These are phyloP conservation scores for Colletotrichum plurivorum DNA, from an alignment of 2,329 filamentous ascomycete genomes.

Conservation along the genomic window DNA sequence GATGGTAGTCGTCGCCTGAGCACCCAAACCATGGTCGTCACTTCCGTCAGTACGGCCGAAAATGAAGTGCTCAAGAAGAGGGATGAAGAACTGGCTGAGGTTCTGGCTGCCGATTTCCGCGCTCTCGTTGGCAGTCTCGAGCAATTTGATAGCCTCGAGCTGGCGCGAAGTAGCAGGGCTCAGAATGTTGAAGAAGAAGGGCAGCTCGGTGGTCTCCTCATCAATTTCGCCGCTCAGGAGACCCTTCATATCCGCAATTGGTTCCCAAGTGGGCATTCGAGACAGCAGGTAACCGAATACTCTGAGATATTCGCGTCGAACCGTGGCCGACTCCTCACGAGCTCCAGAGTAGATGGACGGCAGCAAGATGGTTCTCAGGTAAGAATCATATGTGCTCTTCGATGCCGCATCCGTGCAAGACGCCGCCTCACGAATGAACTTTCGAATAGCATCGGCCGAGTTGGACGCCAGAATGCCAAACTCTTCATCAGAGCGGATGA, in stretches of 20 bases:
- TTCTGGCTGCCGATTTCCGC: constrained; percentile 81
- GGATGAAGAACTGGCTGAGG: constrained; percentile 88
- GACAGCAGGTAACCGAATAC: constrained; percentile 85
- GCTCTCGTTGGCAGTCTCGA: constrained; percentile 77
- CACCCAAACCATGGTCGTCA: constrained; percentile 88
- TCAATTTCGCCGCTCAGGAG: constrained; percentile 71
- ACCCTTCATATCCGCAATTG: constrained; percentile 80
- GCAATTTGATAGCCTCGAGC: constrained; percentile 83
- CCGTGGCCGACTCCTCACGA: constrained; percentile 84
- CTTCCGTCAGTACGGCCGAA: constrained; percentile 81
- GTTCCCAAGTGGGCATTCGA: constrained; percentile 76
- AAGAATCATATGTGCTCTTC: constrained; percentile 65
- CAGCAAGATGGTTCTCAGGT: constrained; percentile 77
- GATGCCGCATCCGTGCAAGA: constrained; percentile 56
- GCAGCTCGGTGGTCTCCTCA: constrained; percentile 75
- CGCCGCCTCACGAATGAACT: constrained; percentile 78
- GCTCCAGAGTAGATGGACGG: constrained; percentile 83
- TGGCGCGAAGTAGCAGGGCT: constrained; percentile 91
- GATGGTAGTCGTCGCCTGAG: constrained; percentile 87
- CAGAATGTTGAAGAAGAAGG: constrained; percentile 93
- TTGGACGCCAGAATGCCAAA: constrained; percentile 85
- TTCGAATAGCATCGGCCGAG: constrained; percentile 83
- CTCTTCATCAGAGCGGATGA: constrained; percentile 88
- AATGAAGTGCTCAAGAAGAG: constrained; percentile 93
- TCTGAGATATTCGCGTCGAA: constrained; percentile 85